Conservation (phyloP, 148 eudicot genomes). For the Chenopodium album region DNA sequence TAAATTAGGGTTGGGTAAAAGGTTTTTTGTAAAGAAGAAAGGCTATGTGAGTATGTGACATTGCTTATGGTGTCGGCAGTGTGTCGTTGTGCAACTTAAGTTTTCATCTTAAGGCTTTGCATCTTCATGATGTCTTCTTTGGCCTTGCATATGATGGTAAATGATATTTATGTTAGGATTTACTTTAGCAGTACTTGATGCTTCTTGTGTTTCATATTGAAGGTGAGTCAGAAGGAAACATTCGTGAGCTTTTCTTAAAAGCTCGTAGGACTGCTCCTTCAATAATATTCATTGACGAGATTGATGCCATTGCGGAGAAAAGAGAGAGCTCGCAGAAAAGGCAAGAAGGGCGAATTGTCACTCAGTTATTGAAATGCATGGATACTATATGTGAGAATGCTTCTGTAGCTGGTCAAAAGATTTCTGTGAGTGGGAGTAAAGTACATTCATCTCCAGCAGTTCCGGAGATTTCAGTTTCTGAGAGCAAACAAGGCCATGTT, state of each 20-base stretch:
- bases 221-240: constrained; percentile 87
- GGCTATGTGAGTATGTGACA: too few species aligned
- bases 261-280: constrained; percentile 91
- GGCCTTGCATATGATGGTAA: too few species aligned
- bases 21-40: too few species aligned
- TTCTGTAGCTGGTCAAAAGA: background rate
- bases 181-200: too few species aligned
- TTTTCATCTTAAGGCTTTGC: too few species aligned
- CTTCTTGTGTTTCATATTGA: too few species aligned
- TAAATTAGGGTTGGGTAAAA: too few species aligned
- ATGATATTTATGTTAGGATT: too few species aligned
- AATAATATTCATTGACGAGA: constrained; percentile 93
- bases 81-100: too few species aligned
- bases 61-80: too few species aligned
- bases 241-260: constrained; percentile 77
- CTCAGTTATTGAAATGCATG: constrained; percentile 93
- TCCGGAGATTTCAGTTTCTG: constrained; percentile 19
- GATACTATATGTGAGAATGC: constrained; percentile 55
- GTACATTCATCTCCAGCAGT: background rate
- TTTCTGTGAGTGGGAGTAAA: background rate
- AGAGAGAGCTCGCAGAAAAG: constrained; percentile 76
- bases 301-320: constrained; percentile 90
- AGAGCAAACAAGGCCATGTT: constrained; percentile 42
- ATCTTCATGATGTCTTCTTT: too few species aligned
- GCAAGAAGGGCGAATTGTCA: constrained; percentile 85